Conservation (phyloP, 2,329 filamentous ascomycete genomes). For the Claviceps monticola region DNA sequence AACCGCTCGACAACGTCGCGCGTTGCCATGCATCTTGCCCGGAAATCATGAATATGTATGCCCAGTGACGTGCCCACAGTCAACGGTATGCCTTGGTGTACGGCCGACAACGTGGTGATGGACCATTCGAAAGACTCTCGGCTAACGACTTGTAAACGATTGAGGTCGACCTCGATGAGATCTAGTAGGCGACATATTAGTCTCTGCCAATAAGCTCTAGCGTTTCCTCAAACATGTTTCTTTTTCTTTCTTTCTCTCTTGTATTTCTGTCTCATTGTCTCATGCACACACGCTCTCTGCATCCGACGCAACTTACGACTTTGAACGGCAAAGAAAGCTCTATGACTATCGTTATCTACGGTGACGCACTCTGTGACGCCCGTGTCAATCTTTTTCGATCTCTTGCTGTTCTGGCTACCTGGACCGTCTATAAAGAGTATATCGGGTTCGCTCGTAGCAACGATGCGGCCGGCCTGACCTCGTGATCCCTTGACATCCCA, state of each 20-base stretch:
- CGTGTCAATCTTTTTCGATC: slow-evolving; percentile 54
- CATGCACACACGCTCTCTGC: neutral
- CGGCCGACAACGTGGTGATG: slow-evolving; percentile 68
- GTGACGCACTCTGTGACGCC: slow-evolving; percentile 71
- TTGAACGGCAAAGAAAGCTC: slow-evolving; percentile 69
- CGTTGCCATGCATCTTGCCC: slow-evolving; percentile 26
- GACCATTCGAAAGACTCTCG: slow-evolving; percentile 64
- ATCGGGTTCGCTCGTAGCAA: slow-evolving; percentile 51
- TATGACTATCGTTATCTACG: slow-evolving; percentile 52
- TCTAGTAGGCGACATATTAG: slow-evolving; percentile 16
- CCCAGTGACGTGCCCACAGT: slow-evolving; percentile 74
- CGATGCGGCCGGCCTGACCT: slow-evolving; percentile 43
- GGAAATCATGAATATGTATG: slow-evolving; percentile 70
- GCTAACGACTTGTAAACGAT: slow-evolving; percentile 54
- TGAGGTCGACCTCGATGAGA: slow-evolving; percentile 71
- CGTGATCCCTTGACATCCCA: slow-evolving; percentile 59
- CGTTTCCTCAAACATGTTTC: neutral
- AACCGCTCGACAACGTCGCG: slow-evolving; percentile 24
- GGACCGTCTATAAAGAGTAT: slow-evolving; percentile 48
- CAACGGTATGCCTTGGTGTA: slow-evolving; percentile 52
- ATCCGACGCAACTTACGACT: slow-evolving; percentile 35
- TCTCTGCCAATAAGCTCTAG: neutral
- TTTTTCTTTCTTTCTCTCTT: neutral
- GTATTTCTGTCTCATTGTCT: neutral
- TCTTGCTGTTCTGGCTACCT: slow-evolving; percentile 28